These are phyloP conservation scores for Ogataea glucozyma DNA, from an alignment of 805 yeast species.

Conservation along the genomic window DNA sequence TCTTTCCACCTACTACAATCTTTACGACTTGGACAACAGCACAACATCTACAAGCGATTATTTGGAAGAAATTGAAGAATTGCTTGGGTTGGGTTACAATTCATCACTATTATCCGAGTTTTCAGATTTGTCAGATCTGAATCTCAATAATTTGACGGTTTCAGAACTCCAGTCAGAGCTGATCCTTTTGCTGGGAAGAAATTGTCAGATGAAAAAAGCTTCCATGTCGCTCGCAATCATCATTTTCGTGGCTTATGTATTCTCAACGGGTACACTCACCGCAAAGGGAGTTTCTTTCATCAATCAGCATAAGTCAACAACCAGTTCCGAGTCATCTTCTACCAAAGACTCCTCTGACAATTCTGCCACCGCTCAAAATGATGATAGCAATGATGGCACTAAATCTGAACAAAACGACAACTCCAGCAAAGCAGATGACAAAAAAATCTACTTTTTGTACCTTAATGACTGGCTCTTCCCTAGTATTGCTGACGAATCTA, in stretches of 20 bases:
- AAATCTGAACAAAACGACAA: not conserved
- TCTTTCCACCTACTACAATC: slow-evolving; percentile 23
- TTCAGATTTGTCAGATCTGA: slow-evolving; percentile 1
- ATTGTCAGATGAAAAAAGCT: slow-evolving; percentile 28
- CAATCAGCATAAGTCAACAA: slow-evolving; percentile 12
- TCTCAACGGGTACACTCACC: slow-evolving; percentile 19
- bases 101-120: slow-evolving; percentile 2
- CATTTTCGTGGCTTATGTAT: slow-evolving; percentile 14
- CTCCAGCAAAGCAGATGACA: not conserved
- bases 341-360: not conserved
- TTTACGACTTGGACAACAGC: slow-evolving; percentile 13
- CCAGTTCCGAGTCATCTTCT: not conserved
- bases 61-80: slow-evolving; percentile 9
- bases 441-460: slow-evolving; percentile 17
- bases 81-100: slow-evolving; percentile 5
- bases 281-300: slow-evolving; percentile 16
- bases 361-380: not conserved
- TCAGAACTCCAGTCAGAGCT: slow-evolving; percentile 18
- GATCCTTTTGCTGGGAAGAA: slow-evolving; percentile 16
- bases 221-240: slow-evolving; percentile 22
- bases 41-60: slow-evolving; percentile 10
- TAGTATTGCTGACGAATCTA: slow-evolving; percentile 7
- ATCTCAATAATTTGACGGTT: slow-evolving; percentile 16
- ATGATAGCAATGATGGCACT: not conserved
- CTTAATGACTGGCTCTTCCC: slow-evolving; percentile 23